Evolutionary conservation across 2,329 filamentous ascomycete species (phyloP).

Genomic region (Botrytis elliptica): DNA sequence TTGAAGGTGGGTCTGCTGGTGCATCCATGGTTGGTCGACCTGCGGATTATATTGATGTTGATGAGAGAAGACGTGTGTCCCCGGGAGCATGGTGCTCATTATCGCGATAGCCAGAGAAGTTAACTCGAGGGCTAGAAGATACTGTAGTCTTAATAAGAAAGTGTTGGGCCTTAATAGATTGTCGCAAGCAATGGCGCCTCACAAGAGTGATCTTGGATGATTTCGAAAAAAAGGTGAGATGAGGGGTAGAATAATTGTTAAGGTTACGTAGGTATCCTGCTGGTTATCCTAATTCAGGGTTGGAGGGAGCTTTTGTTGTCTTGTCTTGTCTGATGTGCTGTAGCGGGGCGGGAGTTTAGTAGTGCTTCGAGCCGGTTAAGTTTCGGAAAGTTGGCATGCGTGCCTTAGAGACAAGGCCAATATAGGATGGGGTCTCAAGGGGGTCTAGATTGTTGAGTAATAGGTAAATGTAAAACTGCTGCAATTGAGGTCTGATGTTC

Average conservation of each 20-base stretch:
- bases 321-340: constrained; percentile 16
- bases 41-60: constrained; percentile 62
- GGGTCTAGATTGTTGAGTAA: not conserved
- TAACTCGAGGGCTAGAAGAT: constrained; percentile 28
- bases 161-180: not conserved
- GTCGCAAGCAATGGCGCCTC: constrained; percentile 1
- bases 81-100: constrained; percentile 55
- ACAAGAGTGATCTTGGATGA: not conserved
- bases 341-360: constrained; percentile 3
- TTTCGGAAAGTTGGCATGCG: not conserved
- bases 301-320: constrained; percentile 1
- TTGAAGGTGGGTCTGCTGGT: constrained; percentile 46
- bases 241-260: constrained; percentile 18
- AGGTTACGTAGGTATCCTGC: constrained; percentile 16
- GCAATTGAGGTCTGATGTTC: not conserved
- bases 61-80: constrained; percentile 64
- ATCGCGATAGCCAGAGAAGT: constrained; percentile 26
- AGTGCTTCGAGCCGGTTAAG: not conserved
- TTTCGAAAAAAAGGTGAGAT: constrained; percentile 1
- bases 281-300: constrained; percentile 12
- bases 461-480: not conserved
- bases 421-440: not conserved
- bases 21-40: constrained; percentile 64
- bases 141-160: constrained; percentile 2
- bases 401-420: not conserved